Evolutionary conservation across 495 filamentous ascomycete genomes (phyloP), one percentile per base, ranked within the genome.

Genomic region (Letharia lupina): DNA sequence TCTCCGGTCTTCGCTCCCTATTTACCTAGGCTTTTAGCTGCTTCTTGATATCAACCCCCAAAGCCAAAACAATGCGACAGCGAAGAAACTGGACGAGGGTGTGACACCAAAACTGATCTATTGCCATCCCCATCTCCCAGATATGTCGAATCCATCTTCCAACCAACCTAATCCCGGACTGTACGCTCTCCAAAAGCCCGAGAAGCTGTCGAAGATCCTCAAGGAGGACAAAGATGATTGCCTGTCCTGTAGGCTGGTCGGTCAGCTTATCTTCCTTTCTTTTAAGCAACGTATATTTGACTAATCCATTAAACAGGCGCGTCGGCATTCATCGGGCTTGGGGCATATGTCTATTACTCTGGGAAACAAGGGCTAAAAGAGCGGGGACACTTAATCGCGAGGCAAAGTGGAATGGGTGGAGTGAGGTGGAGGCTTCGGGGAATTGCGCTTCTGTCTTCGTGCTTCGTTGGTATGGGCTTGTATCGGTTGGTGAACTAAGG

Each of bases 321-420:
- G 62, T 83, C 86, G 42, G 92, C 89, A 20, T 96, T 97, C 69
- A 79, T 94, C 56, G 93, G 92, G n/a, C 86, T 97, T 59, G 93
- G 90, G 18, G 84, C 83, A 9, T 98, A 96, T 79, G 92, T 86
- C 72, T 96, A 93, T 76, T 79, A 86, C 65, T 91, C 89, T 12
- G 93, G 93, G 44, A 88, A 87, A 70, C 75, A 76, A 48, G 90
- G 95, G 73, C 84, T 98, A 28, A 81, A 83, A 59, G 78, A 84
- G 69, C 88, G 91, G 72, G 80, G 86, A 71, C 80, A 83, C 41
- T 79, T 80, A 45, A 95, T 96, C 65, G 75, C 89, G 66, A 79
- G 83, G 68, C 87, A 86, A 35, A 52, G 57, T 72, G 82, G 86
- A 39, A 81, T 86, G 70, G 91, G 92, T 73, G 91, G 91, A 39